Evolutionary conservation across 371 early-diverging fungal genomes (phyloP), one percentile per base, ranked within the genome.

Genomic region (Mortierella sp.): DNA sequence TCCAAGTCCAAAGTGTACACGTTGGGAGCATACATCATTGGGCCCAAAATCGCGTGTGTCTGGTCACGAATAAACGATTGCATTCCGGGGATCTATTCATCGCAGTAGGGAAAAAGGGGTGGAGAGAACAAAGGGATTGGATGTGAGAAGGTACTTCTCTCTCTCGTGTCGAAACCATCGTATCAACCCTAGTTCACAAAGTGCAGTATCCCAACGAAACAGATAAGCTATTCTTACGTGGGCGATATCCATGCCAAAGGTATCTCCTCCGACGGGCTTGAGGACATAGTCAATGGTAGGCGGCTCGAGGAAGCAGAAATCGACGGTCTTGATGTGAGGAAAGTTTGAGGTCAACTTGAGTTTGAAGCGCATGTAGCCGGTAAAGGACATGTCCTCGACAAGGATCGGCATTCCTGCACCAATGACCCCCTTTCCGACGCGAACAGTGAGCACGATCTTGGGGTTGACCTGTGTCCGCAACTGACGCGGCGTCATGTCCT

Each of bases 251-350:
- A 96, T 90, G n/a, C 96, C 93, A 87, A 93, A 92, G 26, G 94
- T 93, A 68, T 99, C 91, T 86, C 93, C 93, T 85, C 99, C 93
- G 79, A 95, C 84, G 0, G 99, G 99, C 77, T 96, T 94, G 58
- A 99, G 90, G 24, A 92, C 92, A 90, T 98, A 99, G 86, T 99
- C 97, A 70, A 99, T 91, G 11, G 83, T 79, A 22, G 99, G 99
- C 26, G 92, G 90, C 76, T 96, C 95, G 73, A 97, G 81, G 85
- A 99, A 96, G 69, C 93, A 92, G 40, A 96, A 91, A 50, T 96
- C 95, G 10, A 97, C 90, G 0, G 91, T 91, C 79, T 95, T 94
- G 66, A 99, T 91, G 79, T 97, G 94, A 0, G 99, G 99, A 85
- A 93, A 97, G 70, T 90, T 91, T 70, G 92, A 91, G 79, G 93